Evolutionary conservation across 1,139 yeast species (phyloP), one percentile per base, ranked within the genome.

Genomic region (Arxiozyma heterogenica): DNA sequence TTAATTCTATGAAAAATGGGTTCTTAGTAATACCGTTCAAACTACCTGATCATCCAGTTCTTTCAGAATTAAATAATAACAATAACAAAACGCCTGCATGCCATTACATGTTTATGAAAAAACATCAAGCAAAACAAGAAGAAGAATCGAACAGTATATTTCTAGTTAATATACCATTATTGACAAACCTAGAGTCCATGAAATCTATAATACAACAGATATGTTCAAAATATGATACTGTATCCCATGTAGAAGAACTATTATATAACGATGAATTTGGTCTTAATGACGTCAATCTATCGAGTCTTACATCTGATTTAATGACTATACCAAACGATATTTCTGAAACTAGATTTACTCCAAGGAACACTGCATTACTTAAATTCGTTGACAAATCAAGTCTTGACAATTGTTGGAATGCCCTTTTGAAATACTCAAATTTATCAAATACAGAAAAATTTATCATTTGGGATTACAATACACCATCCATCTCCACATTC

Each of bases 321-420:
- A 78, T 78, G 64, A 70, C 75, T 30, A 56, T 66, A 4, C 68
- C 68, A 1, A 61, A 66, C 34, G 57, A 59, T 17, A 70, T 67
- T 20, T 17, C 30, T 12, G 69, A 69, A 42, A 70, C 72, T 43
- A 54, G 72, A 66, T 59, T 63, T 58, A 73, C 85, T 44, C 95
- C 94, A 47, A 80, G 81, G 62, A 83, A 85, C 57, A 82, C 90
- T 61, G 94, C 87, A 1, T 73, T 88, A 18, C 76, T 89, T 39
- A 81, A 82, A 30, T 83, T 91, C 64, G 80, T 90, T 4, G 98
- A 91, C 68, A 83, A 83, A 63, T 71, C 84, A 1, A 84, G 94
- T 27, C 77, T 84, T 49, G 81, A 79, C 57, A 74, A 90, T 56
- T 89, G 94, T 18, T 75, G 84, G 57, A 69, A 73, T 47, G 78